Evolutionary conservation across 176 grass and related monocot species (phyloP).

Genomic region (Carex cristatella): DNA sequence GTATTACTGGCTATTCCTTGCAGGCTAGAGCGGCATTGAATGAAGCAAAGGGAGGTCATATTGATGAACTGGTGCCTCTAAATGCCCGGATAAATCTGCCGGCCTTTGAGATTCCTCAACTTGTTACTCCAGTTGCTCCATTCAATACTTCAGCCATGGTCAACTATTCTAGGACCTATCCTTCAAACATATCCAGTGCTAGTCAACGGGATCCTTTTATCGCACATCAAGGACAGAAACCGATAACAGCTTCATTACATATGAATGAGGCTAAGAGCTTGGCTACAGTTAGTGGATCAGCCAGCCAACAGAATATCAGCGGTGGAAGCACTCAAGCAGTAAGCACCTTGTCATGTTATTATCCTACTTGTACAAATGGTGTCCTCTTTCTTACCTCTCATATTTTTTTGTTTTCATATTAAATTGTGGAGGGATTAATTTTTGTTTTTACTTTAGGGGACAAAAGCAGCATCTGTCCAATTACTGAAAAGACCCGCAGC

Average conservation of each 20-base stretch:
- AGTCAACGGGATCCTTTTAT: neutral
- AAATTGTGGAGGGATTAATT: conserved; percentile 6
- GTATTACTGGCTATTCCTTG: neutral
- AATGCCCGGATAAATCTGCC: conserved; percentile 19
- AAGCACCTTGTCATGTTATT: conserved; percentile 8
- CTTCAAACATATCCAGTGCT: conserved; percentile 10
- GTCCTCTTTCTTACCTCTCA: neutral
- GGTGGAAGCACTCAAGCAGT: conserved; percentile 24
- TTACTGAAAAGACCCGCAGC: conserved; percentile 36
- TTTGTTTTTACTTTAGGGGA: conserved; percentile 20
- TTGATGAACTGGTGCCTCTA: conserved; percentile 9
- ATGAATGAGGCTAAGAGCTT: conserved; percentile 5
- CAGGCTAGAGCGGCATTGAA: conserved; percentile 9
- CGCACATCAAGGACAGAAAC: conserved; percentile 2
- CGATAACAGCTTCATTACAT: neutral
- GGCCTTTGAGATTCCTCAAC: conserved; percentile 12
- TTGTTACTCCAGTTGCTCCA: conserved; percentile 40
- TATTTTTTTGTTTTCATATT: conserved; percentile 6
- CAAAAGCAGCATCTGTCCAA: conserved; percentile 41
- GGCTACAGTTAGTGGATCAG: neutral
- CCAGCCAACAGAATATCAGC: conserved; percentile 34
- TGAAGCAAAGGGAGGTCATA: conserved; percentile 12
- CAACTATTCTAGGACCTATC: conserved; percentile 17
- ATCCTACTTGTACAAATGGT: neutral
- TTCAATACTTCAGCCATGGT: conserved; percentile 21